Conservation (phyloP, 768 basidiomycete genomes). For the Paxillus involutus region DNA sequence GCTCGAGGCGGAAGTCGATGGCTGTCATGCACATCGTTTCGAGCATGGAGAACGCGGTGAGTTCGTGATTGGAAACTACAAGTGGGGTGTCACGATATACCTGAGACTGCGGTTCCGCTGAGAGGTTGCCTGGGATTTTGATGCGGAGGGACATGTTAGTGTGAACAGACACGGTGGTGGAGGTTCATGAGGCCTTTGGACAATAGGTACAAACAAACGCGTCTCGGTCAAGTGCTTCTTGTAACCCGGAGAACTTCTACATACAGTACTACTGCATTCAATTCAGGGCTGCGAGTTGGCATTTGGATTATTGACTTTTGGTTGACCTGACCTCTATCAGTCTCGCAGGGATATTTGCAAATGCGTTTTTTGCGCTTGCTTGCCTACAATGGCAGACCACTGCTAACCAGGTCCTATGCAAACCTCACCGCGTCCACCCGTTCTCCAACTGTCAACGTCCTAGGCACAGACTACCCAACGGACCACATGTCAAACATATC, state of each 20-base stretch:
- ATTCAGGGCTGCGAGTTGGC: no score
- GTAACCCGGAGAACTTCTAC: neutral
- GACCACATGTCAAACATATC: constrained; percentile 87
- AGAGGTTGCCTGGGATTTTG: constrained; percentile 8
- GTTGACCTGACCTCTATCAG: neutral
- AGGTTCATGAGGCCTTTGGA: neutral
- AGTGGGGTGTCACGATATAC: constrained; percentile 12
- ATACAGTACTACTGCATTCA: neutral
- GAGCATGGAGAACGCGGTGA: neutral
- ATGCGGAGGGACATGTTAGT: constrained; percentile 13
- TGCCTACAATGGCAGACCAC: neutral
- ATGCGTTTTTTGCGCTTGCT: constrained; percentile 19
- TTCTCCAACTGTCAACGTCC: constrained; percentile 43
- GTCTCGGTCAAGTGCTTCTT: neutral
- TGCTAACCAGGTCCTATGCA: constrained; percentile 12
- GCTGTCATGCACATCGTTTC: constrained; percentile 10
- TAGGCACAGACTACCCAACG: constrained; percentile 66
- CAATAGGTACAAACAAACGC: constrained; percentile 22
- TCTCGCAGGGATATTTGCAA: neutral
- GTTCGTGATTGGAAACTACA: neutral
- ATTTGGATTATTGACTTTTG: neutral
- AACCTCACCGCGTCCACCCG: constrained; percentile 8
- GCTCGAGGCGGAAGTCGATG: constrained; percentile 10
- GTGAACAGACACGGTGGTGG: neutral
- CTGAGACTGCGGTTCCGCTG: constrained; percentile 16